A percentile compares a stretch with the other conserved stretches of the same genome.
Conservation (phyloP, 805 yeast genomes). For the Priceomyces castillae region DNA sequence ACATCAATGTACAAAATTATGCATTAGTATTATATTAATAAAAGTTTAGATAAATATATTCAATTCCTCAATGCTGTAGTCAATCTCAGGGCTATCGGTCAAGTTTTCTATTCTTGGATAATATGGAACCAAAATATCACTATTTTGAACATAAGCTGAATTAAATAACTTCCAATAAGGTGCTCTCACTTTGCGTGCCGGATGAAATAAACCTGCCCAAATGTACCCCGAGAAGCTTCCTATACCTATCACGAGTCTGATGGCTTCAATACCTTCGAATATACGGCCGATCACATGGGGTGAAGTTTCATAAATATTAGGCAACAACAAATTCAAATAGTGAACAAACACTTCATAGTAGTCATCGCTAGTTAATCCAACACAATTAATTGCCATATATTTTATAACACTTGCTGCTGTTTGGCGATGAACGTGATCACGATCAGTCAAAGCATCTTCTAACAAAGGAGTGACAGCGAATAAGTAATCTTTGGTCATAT, state of each 20-base stretch:
- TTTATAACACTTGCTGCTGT: slow-evolving; percentile 87
- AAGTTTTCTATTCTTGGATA: slow-evolving; percentile 59
- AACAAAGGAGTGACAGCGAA: slow-evolving; percentile 75
- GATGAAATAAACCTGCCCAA: slow-evolving; percentile 90
- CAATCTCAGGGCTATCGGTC: slow-evolving; percentile 18
- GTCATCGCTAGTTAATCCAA: slow-evolving; percentile 74
- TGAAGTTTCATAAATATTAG: slow-evolving; percentile 90
- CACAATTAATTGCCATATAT: slow-evolving; percentile 76
- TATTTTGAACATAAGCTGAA: slow-evolving; percentile 65
- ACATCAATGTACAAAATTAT: background rate
- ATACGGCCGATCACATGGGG: slow-evolving; percentile 91
- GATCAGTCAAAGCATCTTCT: slow-evolving; percentile 85
- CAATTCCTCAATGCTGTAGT: slow-evolving; percentile 47
- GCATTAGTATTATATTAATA: background rate
- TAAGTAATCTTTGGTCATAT: slow-evolving; percentile 74
- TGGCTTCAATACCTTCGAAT: slow-evolving; percentile 72
- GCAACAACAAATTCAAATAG: slow-evolving; percentile 74
- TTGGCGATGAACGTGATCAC: slow-evolving; percentile 92
- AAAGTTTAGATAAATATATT: slow-evolving; percentile 37
- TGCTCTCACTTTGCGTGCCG: slow-evolving; percentile 80
- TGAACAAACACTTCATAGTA: slow-evolving; percentile 65
- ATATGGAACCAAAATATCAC: slow-evolving; percentile 77
- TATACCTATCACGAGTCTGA: slow-evolving; percentile 69
- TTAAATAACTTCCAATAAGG: slow-evolving; percentile 88
- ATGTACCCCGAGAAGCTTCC: slow-evolving; percentile 73